Evolutionary conservation across 352 stramenopile species (phyloP).

Genomic region (Globisporangium rhizosaccharum): DNA sequence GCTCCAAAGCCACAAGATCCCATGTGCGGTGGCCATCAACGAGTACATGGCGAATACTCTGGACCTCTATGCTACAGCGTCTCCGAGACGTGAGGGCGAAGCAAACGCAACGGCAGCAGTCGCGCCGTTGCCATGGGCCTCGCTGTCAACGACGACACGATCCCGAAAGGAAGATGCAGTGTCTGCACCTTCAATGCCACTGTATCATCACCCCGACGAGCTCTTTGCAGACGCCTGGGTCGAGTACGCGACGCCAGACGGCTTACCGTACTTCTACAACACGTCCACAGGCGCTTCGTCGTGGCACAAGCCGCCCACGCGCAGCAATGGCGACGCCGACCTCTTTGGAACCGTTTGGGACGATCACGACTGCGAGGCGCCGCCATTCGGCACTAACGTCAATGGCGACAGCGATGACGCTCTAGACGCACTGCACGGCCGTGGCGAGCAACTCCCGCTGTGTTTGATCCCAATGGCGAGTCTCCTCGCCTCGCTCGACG

Average conservation of each 20-base stretch:
- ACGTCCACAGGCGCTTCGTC: conserved; percentile 37
- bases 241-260: conserved; percentile 42
- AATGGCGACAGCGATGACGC: not conserved
- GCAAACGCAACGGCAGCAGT: not conserved
- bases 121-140: not conserved
- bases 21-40: conserved; percentile 45
- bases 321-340: not conserved
- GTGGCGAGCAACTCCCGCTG: conserved; percentile 38
- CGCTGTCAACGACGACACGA: not conserved
- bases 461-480: conserved; percentile 72
- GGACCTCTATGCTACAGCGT: conserved; percentile 14
- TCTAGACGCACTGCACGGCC: not conserved
- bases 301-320: conserved; percentile 34
- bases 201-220: conserved; percentile 3
- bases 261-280: conserved; percentile 71
- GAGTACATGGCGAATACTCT: conserved; percentile 42
- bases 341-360: conserved; percentile 9
- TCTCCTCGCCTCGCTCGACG: conserved; percentile 52
- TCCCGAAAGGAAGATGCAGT: not conserved
- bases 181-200: not conserved
- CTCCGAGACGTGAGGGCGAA: not conserved
- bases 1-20: conserved; percentile 51
- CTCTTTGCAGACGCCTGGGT: conserved; percentile 25
- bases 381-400: too few species aligned
- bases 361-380: not conserved